Base-by-base conservation (phyloP, 129 eudicot genomes). In the Smallanthus sonchifolius region DNA sequence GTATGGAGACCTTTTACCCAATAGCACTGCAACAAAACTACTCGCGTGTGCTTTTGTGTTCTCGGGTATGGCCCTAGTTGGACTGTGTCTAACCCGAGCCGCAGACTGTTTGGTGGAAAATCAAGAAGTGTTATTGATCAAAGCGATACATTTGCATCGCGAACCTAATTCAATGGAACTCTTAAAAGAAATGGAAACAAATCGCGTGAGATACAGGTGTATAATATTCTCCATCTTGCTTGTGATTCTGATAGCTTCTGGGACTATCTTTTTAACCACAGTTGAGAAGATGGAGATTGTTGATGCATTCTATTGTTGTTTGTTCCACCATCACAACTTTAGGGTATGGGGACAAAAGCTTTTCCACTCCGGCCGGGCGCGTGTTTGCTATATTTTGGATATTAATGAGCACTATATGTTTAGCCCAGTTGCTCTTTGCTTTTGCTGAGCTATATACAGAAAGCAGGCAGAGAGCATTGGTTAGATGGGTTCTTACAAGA, bases 331-430 rank as follows among this genome's bases (percentile, higher is more conserved):
- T 94, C 42, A 94, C 99, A n/a, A 88, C 93, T 37, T 81, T 91
- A 44, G 99, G 99, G 9, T 94, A 94, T 64, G 96, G 96, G 47
- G 99, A 91, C 66, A 84, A 87, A 64, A 90, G 97, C 82, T 94
- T 94, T 80, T 90, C 97, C 0, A 88, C 97, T 5, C 80, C 79
- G 38, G 83, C 77, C 4, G 99, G 99, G 14, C 96, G 99, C 14
- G 55, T 88, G 37, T 94, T 94, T 74, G 99, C 99, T 4, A 82
- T 91, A 36, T 82, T 88, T 38, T 94, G 99, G 99, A 94, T 94
- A 52, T 73, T 91, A 70, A 65, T 81, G 9, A 85, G 99, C 65
- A 88, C 96, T 28, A 59, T 94, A 19, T 88, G 96, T 77, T 83
- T 94, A 83, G 99, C 91, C 42, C 99, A 91, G 84, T 83, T 90